Percentiles rank a stretch among this genome's conserved stretches.
phyloP scores from a whole-genome alignment of 768 basidiomycete genomes.

The Kwoniella dendrophila region DNA sequence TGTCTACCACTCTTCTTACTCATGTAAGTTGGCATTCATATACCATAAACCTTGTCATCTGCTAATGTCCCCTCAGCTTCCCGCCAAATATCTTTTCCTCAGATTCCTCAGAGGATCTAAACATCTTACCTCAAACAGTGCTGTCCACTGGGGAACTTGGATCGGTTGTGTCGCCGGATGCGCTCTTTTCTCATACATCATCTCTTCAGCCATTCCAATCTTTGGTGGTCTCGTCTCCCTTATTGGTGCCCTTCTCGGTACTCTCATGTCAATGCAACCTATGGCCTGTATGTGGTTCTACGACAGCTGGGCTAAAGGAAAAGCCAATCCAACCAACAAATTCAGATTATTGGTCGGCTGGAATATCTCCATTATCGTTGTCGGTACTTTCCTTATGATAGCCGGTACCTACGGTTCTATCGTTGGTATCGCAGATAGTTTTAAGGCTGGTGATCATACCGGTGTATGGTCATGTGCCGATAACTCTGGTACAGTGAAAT shows the following conservation, averaged over 20 bases:
- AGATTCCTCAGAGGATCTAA: conserved; percentile 31
- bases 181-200: conserved; percentile 1
- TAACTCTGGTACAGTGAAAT: neutral
- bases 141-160: conserved; percentile 36
- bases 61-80: neutral
- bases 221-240: conserved; percentile 37
- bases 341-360: neutral
- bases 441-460: neutral
- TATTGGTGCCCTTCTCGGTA: conserved; percentile 42
- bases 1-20: neutral
- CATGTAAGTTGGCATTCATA: neutral
- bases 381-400: neutral
- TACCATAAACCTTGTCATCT: neutral
- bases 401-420: neutral
- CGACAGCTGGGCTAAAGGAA: conserved; percentile 15
- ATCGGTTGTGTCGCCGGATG: conserved; percentile 13
- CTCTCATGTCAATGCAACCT: conserved; percentile 33
- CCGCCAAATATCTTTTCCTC: conserved; percentile 34
- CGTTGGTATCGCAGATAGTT: neutral
- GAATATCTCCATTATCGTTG: conserved; percentile 8
- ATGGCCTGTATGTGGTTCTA: conserved; percentile 44
- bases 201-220: conserved; percentile 41
- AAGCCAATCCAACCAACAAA: neutral
- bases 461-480: neutral
- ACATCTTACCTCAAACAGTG: conserved; percentile 31